A percentile compares a stretch with the other conserved stretches of the same genome.
These are phyloP conservation scores for Naematelia encephala DNA, from an alignment of 768 basidiomycete species.

Conservation along the genomic window DNA sequence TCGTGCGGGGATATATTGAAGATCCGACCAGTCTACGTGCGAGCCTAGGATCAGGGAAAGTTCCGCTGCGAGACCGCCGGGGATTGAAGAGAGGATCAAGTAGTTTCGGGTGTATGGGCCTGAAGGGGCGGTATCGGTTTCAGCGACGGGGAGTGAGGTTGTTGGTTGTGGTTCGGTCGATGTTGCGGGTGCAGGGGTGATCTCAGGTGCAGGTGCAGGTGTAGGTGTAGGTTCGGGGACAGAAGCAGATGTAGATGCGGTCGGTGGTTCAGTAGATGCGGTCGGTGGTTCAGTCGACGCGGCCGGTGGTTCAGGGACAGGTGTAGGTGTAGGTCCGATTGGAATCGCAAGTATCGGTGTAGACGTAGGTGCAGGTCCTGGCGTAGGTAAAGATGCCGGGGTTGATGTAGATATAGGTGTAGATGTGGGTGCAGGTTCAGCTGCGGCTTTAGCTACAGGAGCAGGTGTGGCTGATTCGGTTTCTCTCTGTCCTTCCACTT, in stretches of 20 bases:
- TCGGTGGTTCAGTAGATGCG: background rate
- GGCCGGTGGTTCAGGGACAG: background rate
- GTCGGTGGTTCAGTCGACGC: background rate
- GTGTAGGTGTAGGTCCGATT: background rate
- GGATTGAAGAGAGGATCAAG: slow-evolving; percentile 45
- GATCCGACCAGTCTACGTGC: slow-evolving; percentile 62
- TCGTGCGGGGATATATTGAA: slow-evolving; percentile 33
- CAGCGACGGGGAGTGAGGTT: background rate
- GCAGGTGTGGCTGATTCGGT: too few species aligned
- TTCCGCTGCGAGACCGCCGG: slow-evolving; percentile 55
- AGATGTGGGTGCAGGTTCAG: too few species aligned
- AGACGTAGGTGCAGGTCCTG: background rate
- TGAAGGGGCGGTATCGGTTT: slow-evolving; percentile 7
- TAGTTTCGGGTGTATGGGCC: slow-evolving; percentile 43
- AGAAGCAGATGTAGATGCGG: background rate
- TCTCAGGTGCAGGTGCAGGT: background rate
- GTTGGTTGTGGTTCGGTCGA: background rate
- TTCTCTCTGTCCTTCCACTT: too few species aligned
- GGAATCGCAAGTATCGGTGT: background rate
- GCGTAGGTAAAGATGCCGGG: background rate
- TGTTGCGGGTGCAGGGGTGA: background rate
- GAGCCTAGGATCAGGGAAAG: slow-evolving; percentile 81
- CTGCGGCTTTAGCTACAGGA: too few species aligned
- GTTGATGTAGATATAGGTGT: background rate
- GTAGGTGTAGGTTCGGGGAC: background rate